phyloP scores from a whole-genome alignment of 352 stramenopile species.

The Phytophthora pini region DNA sequence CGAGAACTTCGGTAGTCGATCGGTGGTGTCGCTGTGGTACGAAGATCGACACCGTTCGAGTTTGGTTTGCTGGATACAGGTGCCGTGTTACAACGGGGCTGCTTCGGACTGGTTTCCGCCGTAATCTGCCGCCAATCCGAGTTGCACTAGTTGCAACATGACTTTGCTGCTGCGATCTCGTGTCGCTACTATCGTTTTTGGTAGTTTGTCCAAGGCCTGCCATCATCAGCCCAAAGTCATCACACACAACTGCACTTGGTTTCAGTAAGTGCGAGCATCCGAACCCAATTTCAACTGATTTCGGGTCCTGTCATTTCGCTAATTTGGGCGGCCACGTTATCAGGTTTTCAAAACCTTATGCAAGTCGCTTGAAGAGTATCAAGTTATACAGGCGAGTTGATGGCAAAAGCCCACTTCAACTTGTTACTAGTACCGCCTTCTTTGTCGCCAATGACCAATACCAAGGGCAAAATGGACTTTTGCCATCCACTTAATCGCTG shows the following conservation, averaged over 20 bases:
- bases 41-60: neutral
- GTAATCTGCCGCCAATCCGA: constrained; percentile 15
- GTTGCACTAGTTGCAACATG: constrained; percentile 15
- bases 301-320: constrained; percentile 1
- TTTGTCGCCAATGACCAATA: constrained; percentile 4
- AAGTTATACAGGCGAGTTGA: constrained; percentile 8
- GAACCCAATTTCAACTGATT: neutral
- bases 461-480: neutral
- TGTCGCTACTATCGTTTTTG: neutral
- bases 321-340: neutral
- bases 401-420: constrained; percentile 11
- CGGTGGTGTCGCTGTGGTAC: neutral
- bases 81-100: neutral
- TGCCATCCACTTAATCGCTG: neutral
- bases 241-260: neutral
- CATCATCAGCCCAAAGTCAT: constrained; percentile 18
- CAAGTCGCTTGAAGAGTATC: neutral
- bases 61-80: neutral
- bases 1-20: neutral
- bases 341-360: neutral
- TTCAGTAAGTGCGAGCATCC: neutral
- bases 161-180: constrained; percentile 8
- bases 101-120: neutral
- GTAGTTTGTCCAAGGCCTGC: constrained; percentile 3
- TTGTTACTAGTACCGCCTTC: constrained; percentile 7